Base-by-base conservation (phyloP, 2,329 filamentous ascomycete genomes). In the Diaporthe capsici region DNA sequence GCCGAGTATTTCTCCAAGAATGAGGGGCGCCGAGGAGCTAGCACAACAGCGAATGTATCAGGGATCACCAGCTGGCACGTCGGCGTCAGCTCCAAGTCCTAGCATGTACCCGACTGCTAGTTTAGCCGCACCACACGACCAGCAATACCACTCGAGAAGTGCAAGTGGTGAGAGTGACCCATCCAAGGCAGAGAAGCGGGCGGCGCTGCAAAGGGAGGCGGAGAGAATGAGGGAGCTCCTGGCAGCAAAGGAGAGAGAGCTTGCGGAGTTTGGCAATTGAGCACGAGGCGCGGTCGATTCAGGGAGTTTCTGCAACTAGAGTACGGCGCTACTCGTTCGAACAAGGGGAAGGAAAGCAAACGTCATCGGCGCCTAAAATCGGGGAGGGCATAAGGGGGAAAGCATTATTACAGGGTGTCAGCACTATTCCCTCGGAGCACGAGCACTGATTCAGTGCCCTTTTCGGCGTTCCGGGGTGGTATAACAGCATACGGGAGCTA, bases 181-280 rank as follows among this genome's bases (percentile, higher is more conserved):
- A 20, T 81, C 86, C 10, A 92, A 90, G 79, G 88, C 89, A 5
- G 92, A 94, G 78, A 89, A 92, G 73, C 88, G 93, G 67, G 90
- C 90, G 12, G 89, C 92, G 65, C 85, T 97, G 67, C 90, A 93
- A 81, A 88, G 91, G 34, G 94, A 97, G 82, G 92, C 94, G 0
- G 94, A 96, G 80, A 88, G 88, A 71, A 97, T 97, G 92, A 89
- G 94, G 51, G 91, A 93, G 82, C 87, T 93, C 83, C 86, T 96
- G 42, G 88, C 91, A 13, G 92, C 91, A 17, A 96, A 95, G 81
- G 94, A 96, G 83, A 88, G 91, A 63, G 94, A 96, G 80, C 85
- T 96, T 74, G 92, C 92, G 6, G 84, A 85, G 67, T 77, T 86
- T 70, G 79, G 76, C 28, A 71, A 39, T 51, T 74, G 37, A 71